Evolutionary conservation across 2,329 filamentous ascomycete species (phyloP).

Genomic region (Lachnellula subtilissima): DNA sequence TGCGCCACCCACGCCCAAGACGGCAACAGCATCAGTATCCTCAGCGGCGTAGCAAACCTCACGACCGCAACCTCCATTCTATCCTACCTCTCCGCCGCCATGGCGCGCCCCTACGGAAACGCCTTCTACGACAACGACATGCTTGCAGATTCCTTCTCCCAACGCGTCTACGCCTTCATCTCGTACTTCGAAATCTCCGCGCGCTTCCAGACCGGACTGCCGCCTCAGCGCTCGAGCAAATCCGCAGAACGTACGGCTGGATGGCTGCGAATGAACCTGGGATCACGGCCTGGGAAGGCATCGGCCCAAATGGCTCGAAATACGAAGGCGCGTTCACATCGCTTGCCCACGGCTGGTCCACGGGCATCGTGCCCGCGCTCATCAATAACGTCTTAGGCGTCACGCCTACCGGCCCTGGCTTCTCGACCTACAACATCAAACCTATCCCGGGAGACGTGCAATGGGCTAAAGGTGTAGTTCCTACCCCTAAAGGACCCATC

Average conservation of each 20-base stretch:
- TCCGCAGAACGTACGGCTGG: slow-evolving; percentile 45
- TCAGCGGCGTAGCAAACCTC: slow-evolving; percentile 33
- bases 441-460: slow-evolving; percentile 35
- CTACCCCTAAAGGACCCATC: slow-evolving; percentile 38
- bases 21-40: slow-evolving; percentile 45
- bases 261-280: slow-evolving; percentile 44
- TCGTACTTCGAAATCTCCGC: slow-evolving; percentile 51
- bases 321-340: slow-evolving; percentile 46
- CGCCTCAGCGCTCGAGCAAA: slow-evolving; percentile 40
- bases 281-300: slow-evolving; percentile 48
- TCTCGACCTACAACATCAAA: slow-evolving; percentile 37
- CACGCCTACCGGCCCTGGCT: slow-evolving; percentile 40
- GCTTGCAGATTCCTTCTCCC: slow-evolving; percentile 35
- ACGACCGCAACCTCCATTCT: slow-evolving; percentile 34
- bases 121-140: slow-evolving; percentile 46
- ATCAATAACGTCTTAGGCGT: slow-evolving; percentile 45
- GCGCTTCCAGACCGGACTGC: slow-evolving; percentile 37
- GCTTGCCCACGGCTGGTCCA: slow-evolving; percentile 48
- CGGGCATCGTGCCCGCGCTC: slow-evolving; percentile 44
- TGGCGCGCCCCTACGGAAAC: slow-evolving; percentile 42
- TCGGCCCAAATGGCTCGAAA: slow-evolving; percentile 38
- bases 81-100: slow-evolving; percentile 35
- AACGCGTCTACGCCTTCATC: slow-evolving; percentile 47
- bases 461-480: slow-evolving; percentile 42
- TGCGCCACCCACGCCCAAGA: slow-evolving; percentile 42